Conservation (phyloP, 176 grass and related monocot genomes). For the Poa annua region DNA sequence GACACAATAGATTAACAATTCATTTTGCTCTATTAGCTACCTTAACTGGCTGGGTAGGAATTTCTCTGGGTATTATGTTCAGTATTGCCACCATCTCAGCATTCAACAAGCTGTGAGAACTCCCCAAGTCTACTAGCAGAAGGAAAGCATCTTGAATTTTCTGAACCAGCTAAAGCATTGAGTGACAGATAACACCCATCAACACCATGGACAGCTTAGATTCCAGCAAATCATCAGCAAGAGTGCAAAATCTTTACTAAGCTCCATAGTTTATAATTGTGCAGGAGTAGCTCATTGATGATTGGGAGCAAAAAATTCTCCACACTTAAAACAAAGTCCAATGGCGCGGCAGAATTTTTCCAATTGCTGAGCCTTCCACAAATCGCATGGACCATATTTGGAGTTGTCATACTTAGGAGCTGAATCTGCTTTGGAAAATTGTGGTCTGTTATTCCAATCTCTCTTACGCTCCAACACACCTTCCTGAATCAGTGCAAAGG, state of each 20-base stretch:
- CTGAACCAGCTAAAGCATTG: background rate
- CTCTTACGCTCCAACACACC: background rate
- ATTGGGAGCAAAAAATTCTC: background rate
- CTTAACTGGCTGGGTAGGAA: too few species aligned
- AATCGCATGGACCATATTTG: background rate
- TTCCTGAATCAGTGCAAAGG: conserved; percentile 7
- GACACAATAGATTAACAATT: background rate
- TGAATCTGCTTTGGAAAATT: background rate
- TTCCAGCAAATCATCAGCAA: background rate
- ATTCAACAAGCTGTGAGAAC: too few species aligned
- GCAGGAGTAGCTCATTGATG: background rate
- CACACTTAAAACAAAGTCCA: background rate
- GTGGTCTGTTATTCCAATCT: background rate
- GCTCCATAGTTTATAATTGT: background rate
- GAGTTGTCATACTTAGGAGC: background rate
- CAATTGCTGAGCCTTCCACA: background rate
- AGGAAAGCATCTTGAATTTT: background rate
- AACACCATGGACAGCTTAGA: background rate
- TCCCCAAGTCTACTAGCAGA: background rate
- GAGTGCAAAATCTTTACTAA: background rate
- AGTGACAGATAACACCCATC: background rate
- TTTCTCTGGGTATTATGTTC: too few species aligned
- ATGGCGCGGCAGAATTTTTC: background rate
- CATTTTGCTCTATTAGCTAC: too few species aligned
- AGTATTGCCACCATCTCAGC: too few species aligned